These are phyloP conservation scores for Acer saccharum DNA, from an alignment of 345 rosid species.

Conservation along the genomic window DNA sequence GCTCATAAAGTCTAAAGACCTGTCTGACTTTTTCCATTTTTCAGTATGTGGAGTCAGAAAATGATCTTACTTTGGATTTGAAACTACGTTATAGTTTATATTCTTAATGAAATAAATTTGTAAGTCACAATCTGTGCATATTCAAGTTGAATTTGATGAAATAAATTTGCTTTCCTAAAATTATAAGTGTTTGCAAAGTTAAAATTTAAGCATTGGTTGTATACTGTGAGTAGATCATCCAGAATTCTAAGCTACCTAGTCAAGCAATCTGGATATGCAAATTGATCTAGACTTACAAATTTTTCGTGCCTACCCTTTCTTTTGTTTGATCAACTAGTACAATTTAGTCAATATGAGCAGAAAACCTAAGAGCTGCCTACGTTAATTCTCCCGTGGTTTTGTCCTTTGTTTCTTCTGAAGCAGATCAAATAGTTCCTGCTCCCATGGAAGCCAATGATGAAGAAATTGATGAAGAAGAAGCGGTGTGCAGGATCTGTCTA, in stretches of 20 bases:
- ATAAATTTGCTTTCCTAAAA: background rate
- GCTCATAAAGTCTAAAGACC: background rate
- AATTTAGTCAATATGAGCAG: background rate
- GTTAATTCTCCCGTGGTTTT: background rate
- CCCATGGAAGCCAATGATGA: constrained; percentile 65
- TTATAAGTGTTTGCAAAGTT: background rate
- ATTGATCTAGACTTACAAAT: constrained; percentile 11
- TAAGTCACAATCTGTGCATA: background rate
- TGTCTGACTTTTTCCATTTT: background rate
- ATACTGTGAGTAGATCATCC: background rate
- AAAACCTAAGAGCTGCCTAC: background rate
- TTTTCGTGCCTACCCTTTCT: background rate
- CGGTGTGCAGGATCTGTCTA: constrained; percentile 87
- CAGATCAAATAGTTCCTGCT: constrained; percentile 66
- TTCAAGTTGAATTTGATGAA: background rate
- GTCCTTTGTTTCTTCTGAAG: constrained; percentile 17
- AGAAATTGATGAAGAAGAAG: constrained; percentile 97
- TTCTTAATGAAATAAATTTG: background rate
- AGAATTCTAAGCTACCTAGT: background rate
- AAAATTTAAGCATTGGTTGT: background rate
- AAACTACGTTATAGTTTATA: background rate
- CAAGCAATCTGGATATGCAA: constrained; percentile 4
- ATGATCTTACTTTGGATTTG: background rate
- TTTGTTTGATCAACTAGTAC: background rate
- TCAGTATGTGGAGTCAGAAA: background rate